Conservation (phyloP, 768 basidiomycete species). For the Suillus clintonianus region DNA sequence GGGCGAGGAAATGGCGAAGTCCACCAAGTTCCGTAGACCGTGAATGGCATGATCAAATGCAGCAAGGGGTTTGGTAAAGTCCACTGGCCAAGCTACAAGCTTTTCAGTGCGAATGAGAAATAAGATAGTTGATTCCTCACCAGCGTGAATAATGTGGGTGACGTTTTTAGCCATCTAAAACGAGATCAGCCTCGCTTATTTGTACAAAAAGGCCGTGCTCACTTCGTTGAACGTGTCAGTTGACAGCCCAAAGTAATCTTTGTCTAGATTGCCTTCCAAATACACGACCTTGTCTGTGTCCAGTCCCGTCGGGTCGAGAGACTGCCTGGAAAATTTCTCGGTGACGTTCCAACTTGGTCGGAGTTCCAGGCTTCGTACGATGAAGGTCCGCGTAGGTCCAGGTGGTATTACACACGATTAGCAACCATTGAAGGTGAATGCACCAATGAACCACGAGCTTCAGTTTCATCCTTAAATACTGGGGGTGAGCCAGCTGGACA, state of each 20-base stretch:
- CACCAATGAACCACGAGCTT: too few species aligned
- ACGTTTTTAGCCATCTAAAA: conserved; percentile 2
- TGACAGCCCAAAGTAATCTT: background rate
- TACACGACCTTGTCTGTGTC: conserved; percentile 27
- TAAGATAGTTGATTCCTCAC: background rate
- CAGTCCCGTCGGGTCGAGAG: conserved; percentile 25
- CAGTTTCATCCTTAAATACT: too few species aligned
- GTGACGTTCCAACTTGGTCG: conserved; percentile 23
- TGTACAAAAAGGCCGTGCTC: background rate
- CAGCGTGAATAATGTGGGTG: conserved; percentile 7
- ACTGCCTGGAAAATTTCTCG: conserved; percentile 24
- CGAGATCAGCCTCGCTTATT: background rate
- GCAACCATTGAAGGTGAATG: too few species aligned
- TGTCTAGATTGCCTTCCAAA: too few species aligned
- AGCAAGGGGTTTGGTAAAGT: too few species aligned
- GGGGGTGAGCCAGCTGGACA: too few species aligned
- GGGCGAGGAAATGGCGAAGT: too few species aligned
- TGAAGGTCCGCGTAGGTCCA: too few species aligned
- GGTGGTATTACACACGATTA: too few species aligned
- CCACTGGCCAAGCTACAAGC: too few species aligned
- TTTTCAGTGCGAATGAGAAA: background rate
- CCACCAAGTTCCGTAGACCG: too few species aligned
- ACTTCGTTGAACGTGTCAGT: background rate
- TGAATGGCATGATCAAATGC: too few species aligned
- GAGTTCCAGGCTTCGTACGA: conserved; percentile 9